A percentile compares a stretch with the other conserved stretches of the same genome.
Evolutionary conservation across 148 eudicot genomes (phyloP).

Genomic region (Rhododendron kiyosumense): DNA sequence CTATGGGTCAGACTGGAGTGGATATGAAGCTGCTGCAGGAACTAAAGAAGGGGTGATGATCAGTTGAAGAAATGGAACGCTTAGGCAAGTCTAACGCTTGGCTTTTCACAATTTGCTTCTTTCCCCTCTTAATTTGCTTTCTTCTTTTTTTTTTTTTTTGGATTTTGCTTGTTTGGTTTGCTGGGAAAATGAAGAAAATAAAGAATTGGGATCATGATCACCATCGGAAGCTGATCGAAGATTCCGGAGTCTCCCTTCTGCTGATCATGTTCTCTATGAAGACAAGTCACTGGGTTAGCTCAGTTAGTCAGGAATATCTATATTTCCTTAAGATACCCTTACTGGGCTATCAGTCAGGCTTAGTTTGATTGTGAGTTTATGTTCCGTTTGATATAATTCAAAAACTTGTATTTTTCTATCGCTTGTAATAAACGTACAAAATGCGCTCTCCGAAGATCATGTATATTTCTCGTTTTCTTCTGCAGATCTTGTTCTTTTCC

Average conservation of each 20-base stretch:
- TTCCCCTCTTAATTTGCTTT: background rate
- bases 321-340: background rate
- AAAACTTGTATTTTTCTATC: background rate
- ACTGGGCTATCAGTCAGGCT: background rate
- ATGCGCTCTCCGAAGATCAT: background rate
- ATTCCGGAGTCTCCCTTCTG: background rate
- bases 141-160: background rate
- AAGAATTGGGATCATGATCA: background rate
- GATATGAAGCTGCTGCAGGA: background rate
- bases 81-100: background rate
- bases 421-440: background rate
- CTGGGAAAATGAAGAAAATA: background rate
- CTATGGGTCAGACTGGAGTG: background rate
- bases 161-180: background rate
- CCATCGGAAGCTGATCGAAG: background rate
- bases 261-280: background rate
- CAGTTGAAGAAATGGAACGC: background rate
- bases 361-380: background rate
- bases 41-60: background rate
- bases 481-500: background rate
- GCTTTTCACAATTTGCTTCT: background rate
- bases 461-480: background rate
- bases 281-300: background rate
- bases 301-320: background rate
- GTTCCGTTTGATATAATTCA: background rate